Evolutionary conservation across 495 filamentous ascomycete species (phyloP).

Genomic region (Letharia lupina): DNA sequence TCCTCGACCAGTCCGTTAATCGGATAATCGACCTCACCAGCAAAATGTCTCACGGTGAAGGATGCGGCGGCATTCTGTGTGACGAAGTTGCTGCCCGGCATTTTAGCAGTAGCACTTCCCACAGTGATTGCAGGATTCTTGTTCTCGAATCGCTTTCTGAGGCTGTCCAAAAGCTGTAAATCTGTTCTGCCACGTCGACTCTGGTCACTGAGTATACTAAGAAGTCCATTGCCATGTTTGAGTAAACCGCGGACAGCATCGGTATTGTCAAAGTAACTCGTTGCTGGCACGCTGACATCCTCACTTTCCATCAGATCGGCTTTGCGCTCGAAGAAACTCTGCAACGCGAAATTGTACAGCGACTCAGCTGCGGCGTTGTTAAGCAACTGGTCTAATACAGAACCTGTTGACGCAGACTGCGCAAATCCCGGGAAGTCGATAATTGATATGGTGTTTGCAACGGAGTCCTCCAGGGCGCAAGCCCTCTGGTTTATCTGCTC

Average conservation of each 20-base stretch:
- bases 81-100: constrained; percentile 74
- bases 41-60: constrained; percentile 91
- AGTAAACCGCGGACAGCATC: constrained; percentile 85
- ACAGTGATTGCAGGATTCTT: constrained; percentile 86
- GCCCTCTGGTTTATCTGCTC: constrained; percentile 86
- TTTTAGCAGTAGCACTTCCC: constrained; percentile 53
- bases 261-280: constrained; percentile 94
- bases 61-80: constrained; percentile 64
- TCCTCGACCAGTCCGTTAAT: constrained; percentile 79
- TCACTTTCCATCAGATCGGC: constrained; percentile 87
- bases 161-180: constrained; percentile 77
- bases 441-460: constrained; percentile 87
- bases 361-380: constrained; percentile 90
- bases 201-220: constrained; percentile 94
- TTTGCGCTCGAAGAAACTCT: constrained; percentile 91
- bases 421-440: constrained; percentile 96
- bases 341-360: constrained; percentile 84
- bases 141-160: constrained; percentile 85
- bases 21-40: constrained; percentile 93
- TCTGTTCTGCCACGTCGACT: constrained; percentile 81
- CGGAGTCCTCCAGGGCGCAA: constrained; percentile 78
- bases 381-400: constrained; percentile 82
- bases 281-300: constrained; percentile 78
- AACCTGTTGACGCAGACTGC: constrained; percentile 71
- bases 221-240: constrained; percentile 83